Percentiles rank a stretch among this genome's conserved stretches.
These are phyloP conservation scores for Suhomyces bribrorum DNA, from an alignment of 1,139 yeast genomes.

Conservation along the genomic window DNA sequence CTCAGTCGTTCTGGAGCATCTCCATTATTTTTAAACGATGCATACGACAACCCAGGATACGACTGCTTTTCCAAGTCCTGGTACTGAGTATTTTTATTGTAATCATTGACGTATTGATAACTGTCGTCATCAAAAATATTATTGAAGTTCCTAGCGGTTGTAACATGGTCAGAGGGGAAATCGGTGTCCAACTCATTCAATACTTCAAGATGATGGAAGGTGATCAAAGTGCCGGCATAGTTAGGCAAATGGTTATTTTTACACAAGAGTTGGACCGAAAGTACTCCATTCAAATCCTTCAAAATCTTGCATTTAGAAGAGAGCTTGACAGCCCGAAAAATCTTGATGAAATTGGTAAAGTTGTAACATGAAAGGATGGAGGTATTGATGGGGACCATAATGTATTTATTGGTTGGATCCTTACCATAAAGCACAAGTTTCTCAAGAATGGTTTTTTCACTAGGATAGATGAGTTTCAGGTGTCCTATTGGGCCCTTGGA, in stretches of 20 bases:
- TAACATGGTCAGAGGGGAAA: conserved; percentile 8
- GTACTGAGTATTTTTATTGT: conserved; percentile 15
- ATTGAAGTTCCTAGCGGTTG: conserved; percentile 12
- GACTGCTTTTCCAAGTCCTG: conserved; percentile 14
- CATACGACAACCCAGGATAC: conserved; percentile 19
- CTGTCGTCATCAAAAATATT: conserved; percentile 28
- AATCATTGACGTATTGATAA: conserved; percentile 25
- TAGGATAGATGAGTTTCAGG: conserved; percentile 68
- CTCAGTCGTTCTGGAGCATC: not conserved
- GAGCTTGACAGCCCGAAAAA: conserved; percentile 54
- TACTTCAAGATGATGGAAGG: conserved; percentile 59
- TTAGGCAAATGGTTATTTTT: conserved; percentile 30
- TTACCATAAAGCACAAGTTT: conserved; percentile 28
- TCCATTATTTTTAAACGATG: conserved; percentile 16
- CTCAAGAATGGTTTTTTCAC: conserved; percentile 62
- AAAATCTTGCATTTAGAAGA: conserved; percentile 62
- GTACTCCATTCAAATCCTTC: conserved; percentile 57
- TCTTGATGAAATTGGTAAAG: conserved; percentile 53
- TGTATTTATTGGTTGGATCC: conserved; percentile 6
- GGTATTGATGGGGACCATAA: conserved; percentile 22
- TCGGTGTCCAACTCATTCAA: conserved; percentile 22
- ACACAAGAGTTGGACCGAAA: conserved; percentile 48
- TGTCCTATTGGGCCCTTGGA: conserved; percentile 71
- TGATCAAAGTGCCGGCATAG: conserved; percentile 63
- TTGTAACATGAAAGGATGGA: conserved; percentile 48